These are phyloP conservation scores for Colletotrichum sp. DNA, from an alignment of 2,329 filamentous ascomycete genomes.

Conservation along the genomic window DNA sequence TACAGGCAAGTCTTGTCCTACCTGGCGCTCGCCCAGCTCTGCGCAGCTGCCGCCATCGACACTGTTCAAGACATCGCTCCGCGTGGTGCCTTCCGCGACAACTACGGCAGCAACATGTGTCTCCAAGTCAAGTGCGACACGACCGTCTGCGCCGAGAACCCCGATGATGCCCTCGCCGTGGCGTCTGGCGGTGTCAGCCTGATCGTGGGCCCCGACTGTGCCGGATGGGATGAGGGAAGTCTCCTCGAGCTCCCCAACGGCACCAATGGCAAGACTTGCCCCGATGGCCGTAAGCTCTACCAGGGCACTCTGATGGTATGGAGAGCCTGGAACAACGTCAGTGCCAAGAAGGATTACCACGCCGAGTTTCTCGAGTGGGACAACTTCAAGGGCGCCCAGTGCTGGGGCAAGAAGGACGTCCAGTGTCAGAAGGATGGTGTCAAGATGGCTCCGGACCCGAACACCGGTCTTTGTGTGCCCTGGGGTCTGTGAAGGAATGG, in stretches of 20 bases:
- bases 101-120: background rate
- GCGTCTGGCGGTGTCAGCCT: background rate
- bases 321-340: background rate
- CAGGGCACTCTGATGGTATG: background rate
- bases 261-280: background rate
- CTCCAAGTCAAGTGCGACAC: background rate
- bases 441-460: background rate
- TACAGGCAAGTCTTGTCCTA: background rate
- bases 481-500: background rate
- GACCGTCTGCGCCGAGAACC: background rate
- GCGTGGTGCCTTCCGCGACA: background rate
- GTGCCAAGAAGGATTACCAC: background rate
- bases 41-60: background rate
- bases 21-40: background rate
- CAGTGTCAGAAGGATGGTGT: background rate
- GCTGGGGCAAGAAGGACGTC: background rate
- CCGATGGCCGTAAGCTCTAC: background rate
- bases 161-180: background rate
- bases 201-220: background rate
- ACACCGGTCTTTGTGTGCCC: background rate
- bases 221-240: background rate
- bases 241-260: background rate
- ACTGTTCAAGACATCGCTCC: background rate
- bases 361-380: background rate
- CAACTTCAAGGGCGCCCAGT: conserved; percentile 3